Evolutionary conservation across 139 green algal genomes (phyloP), one percentile per base, ranked within the genome.

Genomic region (Medakamo hakoo): DNA sequence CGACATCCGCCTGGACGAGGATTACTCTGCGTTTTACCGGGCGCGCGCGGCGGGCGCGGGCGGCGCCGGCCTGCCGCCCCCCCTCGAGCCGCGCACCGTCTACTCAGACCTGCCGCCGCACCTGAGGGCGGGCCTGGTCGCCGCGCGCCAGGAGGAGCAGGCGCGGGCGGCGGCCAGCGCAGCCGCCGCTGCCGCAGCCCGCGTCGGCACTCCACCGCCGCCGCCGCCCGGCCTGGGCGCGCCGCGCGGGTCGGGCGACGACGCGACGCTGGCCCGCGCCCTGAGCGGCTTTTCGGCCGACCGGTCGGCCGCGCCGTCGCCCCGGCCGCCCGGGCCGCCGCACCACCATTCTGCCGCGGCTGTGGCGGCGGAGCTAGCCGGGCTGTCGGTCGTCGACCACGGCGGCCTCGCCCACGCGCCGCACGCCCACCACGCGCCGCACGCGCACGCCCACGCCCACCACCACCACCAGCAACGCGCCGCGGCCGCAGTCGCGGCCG

Each of bases 1-100:
- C 27, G 85, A 94, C 63, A 88, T 93, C 24, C 80, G 86, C 4
- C 84, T 80, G 62, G 87, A 95, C 58, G 87, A 94, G 62, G 84
- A 94, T 57, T 95, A 95, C 63, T 78, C 81, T 4, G 69, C 69
- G 24, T 93, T 89, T 57, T 88, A 87, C 66, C 55, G 64, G 23
- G 58, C 67, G 9, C 63, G 76, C 55, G 48, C 81, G 63, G 66
- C 78, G 21, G 83, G 83, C 55, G 75, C 70, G n/a, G 74, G 74
- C 22, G 79, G 86, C 55, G 74, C 75, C 30, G 89, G 89, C 72
- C 78, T 95, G 24, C 87, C 86, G 21, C 83, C 86, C 1, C 86
- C 87, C 1, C 68, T 95, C 52, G 84, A 92, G 27, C 68, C 72
- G 31, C 63, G 68, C 24, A 90, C 83, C 1, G 63, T 93, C 1